Conservation (phyloP, 352 stramenopile genomes). For the Pythium brassicae region DNA sequence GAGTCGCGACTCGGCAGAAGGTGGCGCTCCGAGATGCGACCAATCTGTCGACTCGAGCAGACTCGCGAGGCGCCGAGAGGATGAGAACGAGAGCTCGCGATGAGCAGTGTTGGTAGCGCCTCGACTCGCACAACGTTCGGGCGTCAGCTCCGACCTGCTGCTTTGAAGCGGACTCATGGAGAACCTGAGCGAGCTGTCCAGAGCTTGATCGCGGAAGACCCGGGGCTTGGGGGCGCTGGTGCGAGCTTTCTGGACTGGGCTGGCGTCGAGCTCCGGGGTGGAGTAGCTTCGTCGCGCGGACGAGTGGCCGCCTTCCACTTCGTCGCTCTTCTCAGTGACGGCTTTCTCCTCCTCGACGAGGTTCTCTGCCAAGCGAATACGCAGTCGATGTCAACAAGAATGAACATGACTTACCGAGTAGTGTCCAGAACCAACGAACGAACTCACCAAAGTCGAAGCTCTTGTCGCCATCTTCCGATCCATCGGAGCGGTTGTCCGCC, state of each 20-base stretch:
- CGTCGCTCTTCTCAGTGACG: background rate
- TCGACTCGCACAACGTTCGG: background rate
- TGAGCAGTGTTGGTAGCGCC: background rate
- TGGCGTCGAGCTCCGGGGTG: background rate
- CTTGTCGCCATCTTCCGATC: conserved; percentile 2
- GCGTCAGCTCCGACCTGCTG: background rate
- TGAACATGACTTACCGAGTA: too few relatives aligned
- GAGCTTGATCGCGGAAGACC: background rate
- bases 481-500: background rate
- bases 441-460: conserved; percentile 58
- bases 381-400: background rate
- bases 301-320: background rate
- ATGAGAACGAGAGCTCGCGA: conserved; percentile 24
- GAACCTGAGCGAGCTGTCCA: conserved; percentile 1
- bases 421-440: background rate
- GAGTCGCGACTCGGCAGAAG: background rate
- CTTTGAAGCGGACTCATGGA: conserved; percentile 3
- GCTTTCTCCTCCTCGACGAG: conserved; percentile 24
- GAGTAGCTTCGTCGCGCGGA: background rate
- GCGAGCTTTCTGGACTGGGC: background rate
- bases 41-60: conserved; percentile 74
- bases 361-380: conserved; percentile 25
- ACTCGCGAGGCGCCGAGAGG: conserved; percentile 38
- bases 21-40: conserved; percentile 10
- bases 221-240: background rate